Base-by-base conservation (phyloP, 2,329 filamentous ascomycete species). In the Elsinoe perseae region DNA sequence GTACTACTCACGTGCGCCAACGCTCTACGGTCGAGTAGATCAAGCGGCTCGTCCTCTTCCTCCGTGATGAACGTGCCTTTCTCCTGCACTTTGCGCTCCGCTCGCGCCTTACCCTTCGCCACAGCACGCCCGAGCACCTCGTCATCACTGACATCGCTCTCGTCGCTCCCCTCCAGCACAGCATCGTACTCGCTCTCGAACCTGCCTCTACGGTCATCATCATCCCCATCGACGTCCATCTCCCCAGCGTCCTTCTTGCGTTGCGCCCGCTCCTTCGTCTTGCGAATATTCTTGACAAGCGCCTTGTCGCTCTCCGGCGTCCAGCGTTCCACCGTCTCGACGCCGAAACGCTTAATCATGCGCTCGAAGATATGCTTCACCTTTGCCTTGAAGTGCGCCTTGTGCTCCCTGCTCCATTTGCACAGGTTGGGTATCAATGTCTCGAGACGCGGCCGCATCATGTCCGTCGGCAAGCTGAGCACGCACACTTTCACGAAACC, bases 311-410 rank as follows among this genome's bases (percentile, higher is more conserved):
- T 82, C 65, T 95, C 88, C 2, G 91, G 92, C 58, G 88, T 91
- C 69, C 87, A 78, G 61, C 82, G 81, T 72, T 93, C 88, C 10
- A 98, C 81, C 27, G 82, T 72, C 1, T 92, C 86, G 44, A 87
- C 86, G 48, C 93, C 91, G 67, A 96, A 97, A 57, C 92, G 84
- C 48, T 92, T 83, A 20, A 97, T 86, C 80, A 96, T 89, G 54
- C 93, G 84, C 74, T 98, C 93, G 14, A 98, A 76, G 61, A 98
- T 97, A 68, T 96, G 91, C 82, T 96, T 97, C 63, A 98, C 91
- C 77, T 97, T 98, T 50, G 88, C 85, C 66, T 92, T 89, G 75
- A 98, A 93, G 69, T 95, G 90, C 10, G 90, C 90, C 75, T 97
- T 97, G 77, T 98, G 95, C 72, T 98, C 93, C 71, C 96, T 89